These are phyloP conservation scores for Podaxis sp. DNA, from an alignment of 768 basidiomycete genomes.

Conservation along the genomic window DNA sequence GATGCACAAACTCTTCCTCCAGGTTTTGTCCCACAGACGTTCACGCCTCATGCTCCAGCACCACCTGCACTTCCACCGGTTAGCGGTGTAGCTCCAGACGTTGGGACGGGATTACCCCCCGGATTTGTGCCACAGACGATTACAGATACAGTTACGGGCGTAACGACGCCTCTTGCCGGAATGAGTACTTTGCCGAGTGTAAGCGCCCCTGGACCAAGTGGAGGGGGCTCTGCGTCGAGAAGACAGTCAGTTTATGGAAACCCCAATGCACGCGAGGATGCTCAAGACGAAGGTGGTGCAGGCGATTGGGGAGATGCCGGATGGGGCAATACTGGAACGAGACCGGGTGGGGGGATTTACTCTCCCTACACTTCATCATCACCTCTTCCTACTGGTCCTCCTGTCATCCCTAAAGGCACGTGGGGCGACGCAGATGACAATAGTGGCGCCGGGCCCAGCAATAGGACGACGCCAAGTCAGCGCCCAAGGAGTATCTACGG, in stretches of 20 bases:
- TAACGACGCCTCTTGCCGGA: constrained; percentile 3
- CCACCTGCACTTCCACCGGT: background rate
- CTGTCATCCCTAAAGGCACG: constrained; percentile 2
- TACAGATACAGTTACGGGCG: constrained; percentile 8
- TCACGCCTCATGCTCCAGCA: constrained; percentile 1
- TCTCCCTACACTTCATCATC: constrained; percentile 3
- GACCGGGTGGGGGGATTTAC: background rate
- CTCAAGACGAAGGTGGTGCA: background rate
- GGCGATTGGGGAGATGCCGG: background rate
- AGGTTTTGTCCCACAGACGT: constrained; percentile 3
- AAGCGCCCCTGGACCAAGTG: background rate
- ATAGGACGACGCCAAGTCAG: background rate
- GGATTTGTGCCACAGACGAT: constrained; percentile 9
- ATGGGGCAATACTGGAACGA: background rate
- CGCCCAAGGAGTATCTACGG: constrained; percentile 12
- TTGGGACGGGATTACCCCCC: background rate
- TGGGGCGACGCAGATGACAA: background rate
- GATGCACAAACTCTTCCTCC: background rate
- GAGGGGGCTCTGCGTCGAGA: background rate
- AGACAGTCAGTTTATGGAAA: constrained; percentile 10
- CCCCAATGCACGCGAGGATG: background rate
- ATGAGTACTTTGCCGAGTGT: background rate
- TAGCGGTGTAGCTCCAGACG: background rate
- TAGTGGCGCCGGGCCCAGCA: background rate
- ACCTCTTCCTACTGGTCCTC: background rate